Evolutionary conservation across 2,329 filamentous ascomycete genomes (phyloP).

Genomic region (Fusarium temperatum): DNA sequence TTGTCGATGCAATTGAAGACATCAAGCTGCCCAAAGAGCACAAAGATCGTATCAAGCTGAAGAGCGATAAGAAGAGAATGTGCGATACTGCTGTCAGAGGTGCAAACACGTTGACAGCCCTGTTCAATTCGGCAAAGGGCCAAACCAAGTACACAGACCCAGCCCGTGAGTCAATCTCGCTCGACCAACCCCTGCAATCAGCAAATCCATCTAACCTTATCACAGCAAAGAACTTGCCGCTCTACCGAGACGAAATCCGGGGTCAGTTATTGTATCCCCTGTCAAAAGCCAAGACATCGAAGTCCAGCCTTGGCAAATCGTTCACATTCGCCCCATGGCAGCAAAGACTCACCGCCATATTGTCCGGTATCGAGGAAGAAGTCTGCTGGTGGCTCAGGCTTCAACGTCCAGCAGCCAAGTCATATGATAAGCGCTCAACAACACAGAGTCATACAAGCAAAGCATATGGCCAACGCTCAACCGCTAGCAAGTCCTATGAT

Average conservation of each 20-base stretch:
- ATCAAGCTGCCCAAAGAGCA: conserved; percentile 22
- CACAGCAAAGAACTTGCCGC: conserved; percentile 28
- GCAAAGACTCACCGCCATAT: conserved; percentile 15
- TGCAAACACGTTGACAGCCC: conserved; percentile 24
- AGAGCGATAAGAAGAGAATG: conserved; percentile 21
- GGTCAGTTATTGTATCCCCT: conserved; percentile 24
- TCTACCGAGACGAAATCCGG: conserved; percentile 25
- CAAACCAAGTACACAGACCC: conserved; percentile 27
- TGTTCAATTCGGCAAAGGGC: conserved; percentile 27
- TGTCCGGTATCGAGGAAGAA: conserved; percentile 19
- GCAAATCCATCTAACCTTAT: neutral
- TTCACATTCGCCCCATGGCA: conserved; percentile 26
- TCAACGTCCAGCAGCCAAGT: neutral
- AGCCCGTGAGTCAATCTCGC: conserved; percentile 7
- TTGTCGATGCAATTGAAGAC: conserved; percentile 28
- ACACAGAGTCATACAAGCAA: neutral
- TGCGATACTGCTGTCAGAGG: conserved; percentile 24
- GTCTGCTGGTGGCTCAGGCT: conserved; percentile 28
- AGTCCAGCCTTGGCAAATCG: neutral
- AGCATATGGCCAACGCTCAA: neutral
- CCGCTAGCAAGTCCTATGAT: conserved; percentile 5
- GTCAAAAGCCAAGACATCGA: conserved; percentile 22
- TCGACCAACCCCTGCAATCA: neutral
- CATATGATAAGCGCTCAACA: neutral
- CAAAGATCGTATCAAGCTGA: conserved; percentile 20